Evolutionary conservation across 208 protist species (phyloP).

Genomic region (Leishmania tropica): DNA sequence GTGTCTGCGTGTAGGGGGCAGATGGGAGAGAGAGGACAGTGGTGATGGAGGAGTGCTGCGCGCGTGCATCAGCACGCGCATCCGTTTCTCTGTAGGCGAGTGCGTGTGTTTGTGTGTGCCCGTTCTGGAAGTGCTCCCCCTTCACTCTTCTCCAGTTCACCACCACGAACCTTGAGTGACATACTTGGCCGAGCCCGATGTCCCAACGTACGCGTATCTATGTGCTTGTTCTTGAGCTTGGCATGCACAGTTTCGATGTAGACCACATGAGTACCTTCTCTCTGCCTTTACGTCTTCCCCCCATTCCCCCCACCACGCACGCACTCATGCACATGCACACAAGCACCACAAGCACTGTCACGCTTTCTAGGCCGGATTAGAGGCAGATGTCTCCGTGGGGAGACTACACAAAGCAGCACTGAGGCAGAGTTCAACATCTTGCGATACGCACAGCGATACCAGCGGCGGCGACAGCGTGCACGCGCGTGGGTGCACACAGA

Average conservation of each 20-base stretch:
- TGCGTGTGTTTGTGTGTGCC: slow-evolving; percentile 4
- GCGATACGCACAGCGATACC: not conserved
- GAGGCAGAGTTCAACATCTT: not conserved
- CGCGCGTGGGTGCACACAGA: not conserved
- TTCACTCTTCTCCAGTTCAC: not conserved
- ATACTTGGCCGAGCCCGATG: not conserved
- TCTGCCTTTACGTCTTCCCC: not conserved
- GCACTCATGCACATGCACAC: not conserved
- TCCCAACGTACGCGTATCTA: not conserved
- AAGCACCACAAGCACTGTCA: not conserved
- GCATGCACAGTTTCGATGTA: not conserved
- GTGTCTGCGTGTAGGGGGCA: not conserved
- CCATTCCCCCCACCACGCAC: not conserved
- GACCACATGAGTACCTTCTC: not conserved
- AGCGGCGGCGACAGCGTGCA: not conserved
- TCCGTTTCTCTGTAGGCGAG: not conserved
- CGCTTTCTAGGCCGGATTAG: not conserved
- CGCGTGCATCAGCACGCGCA: not conserved
- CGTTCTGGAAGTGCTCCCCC: not conserved
- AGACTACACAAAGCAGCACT: not conserved
- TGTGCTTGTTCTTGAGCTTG: not conserved
- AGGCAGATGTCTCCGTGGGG: not conserved
- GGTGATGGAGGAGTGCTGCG: not conserved
- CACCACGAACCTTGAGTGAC: not conserved
- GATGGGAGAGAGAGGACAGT: not conserved